These are phyloP conservation scores for Malus hybrid DNA, from an alignment of 331 rosid genomes.

Conservation along the genomic window DNA sequence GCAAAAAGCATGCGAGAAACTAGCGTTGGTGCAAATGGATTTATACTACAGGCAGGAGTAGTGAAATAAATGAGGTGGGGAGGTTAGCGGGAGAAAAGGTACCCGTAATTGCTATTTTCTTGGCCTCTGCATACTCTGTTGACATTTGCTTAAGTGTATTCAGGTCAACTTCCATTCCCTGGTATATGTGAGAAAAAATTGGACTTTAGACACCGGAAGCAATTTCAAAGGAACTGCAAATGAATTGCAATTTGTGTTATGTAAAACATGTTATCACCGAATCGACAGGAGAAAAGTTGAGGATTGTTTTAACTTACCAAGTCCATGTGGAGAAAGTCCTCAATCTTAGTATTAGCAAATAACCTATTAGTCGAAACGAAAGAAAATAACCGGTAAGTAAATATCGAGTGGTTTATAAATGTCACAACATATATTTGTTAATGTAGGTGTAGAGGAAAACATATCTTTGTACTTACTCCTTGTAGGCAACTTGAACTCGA, in stretches of 20 bases:
- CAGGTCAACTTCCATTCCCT: slow-evolving; percentile 50
- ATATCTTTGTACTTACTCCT: slow-evolving; percentile 32
- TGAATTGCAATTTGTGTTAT: background rate
- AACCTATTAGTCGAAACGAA: slow-evolving; percentile 36
- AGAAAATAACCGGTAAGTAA: slow-evolving; percentile 8
- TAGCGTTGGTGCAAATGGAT: background rate
- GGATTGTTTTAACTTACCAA: slow-evolving; percentile 4
- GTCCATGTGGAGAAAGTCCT: no score
- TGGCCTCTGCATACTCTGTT: slow-evolving; percentile 60
- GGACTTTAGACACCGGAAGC: background rate
- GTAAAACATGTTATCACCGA: background rate
- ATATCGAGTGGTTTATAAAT: background rate
- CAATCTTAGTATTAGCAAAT: no score
- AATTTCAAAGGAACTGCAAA: background rate
- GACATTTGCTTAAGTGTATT: slow-evolving; percentile 47
- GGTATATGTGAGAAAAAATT: background rate
- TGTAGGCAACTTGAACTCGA: slow-evolving; percentile 52
- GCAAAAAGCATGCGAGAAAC: background rate
- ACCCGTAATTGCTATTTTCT: slow-evolving; percentile 63
- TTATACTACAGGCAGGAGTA: background rate
- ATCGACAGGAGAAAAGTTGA: background rate
- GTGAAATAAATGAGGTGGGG: background rate
- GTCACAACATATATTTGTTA: background rate
- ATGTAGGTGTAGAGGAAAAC: background rate
- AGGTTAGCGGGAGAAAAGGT: background rate